A percentile compares a stretch with the other conserved stretches of the same genome.
These are phyloP conservation scores for Phalaenopsis hybrid DNA, from an alignment of 116 monocot genomes.

Conservation along the genomic window DNA sequence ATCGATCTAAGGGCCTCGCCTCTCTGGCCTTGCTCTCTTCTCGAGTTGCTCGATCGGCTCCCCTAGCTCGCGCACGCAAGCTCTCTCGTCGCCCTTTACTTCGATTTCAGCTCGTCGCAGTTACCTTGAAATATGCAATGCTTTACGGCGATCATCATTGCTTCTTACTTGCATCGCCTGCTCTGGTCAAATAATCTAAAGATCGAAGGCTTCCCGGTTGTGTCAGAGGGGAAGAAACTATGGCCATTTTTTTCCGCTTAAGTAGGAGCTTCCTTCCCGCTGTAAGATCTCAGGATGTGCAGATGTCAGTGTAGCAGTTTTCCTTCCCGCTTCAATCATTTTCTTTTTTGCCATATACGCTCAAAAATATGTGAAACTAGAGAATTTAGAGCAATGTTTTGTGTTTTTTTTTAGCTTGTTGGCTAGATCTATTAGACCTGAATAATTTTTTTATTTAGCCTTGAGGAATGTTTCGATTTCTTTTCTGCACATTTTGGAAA, in stretches of 20 bases:
- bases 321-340: background rate
- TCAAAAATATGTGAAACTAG: background rate
- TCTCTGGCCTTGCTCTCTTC: no score
- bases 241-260: background rate
- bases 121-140: no score
- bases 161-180: no score
- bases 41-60: no score
- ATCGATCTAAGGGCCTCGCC: no score
- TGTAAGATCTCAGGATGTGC: background rate
- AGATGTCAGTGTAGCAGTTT: no score
- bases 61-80: no score
- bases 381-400: background rate
- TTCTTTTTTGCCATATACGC: background rate
- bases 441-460: background rate
- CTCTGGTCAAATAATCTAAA: no score
- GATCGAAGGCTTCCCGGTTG: no score
- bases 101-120: no score
- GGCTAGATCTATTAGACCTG: background rate
- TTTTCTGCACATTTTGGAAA: background rate
- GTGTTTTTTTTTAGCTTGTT: background rate
- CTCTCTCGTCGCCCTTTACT: no score
- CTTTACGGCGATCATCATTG: no score
- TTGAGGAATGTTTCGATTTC: background rate
- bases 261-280: background rate
- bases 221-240: background rate